These are phyloP conservation scores for Zymoseptoria pseudotritici DNA, from an alignment of 2,329 filamentous ascomycete genomes.

Conservation along the genomic window DNA sequence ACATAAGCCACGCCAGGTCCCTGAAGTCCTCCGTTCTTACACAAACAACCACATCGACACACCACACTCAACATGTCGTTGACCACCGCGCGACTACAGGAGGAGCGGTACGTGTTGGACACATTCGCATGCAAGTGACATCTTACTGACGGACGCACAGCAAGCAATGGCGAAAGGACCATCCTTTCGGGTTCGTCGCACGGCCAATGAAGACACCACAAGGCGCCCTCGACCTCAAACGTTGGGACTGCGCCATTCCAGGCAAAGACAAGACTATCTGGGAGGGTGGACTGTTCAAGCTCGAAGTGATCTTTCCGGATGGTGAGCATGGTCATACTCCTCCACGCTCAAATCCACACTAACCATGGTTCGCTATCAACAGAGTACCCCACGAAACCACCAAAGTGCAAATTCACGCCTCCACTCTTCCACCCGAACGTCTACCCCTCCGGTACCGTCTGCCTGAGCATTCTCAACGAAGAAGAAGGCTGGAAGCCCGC, in stretches of 20 bases:
- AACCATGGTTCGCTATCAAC: conserved; percentile 4
- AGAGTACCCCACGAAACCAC: conserved; percentile 98
- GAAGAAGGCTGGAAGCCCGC: conserved; percentile 98
- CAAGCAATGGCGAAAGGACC: conserved; percentile 94
- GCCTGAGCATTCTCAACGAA: conserved; percentile 93
- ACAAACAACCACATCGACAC: conserved; percentile 1
- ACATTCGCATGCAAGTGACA: not conserved
- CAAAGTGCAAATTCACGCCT: conserved; percentile 96
- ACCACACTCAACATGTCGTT: conserved; percentile 59
- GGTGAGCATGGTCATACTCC: conserved; percentile 57
- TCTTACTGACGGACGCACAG: conserved; percentile 39
- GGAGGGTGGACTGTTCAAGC: conserved; percentile 95
- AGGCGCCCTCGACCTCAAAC: conserved; percentile 83
- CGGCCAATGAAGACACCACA: conserved; percentile 72
- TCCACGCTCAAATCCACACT: too few species aligned
- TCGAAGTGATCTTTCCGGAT: conserved; percentile 87
- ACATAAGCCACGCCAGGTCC: not conserved
- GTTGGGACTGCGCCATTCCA: conserved; percentile 93
- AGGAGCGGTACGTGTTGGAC: conserved; percentile 62
- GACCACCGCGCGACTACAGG: conserved; percentile 78
- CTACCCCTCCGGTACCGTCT: conserved; percentile 95
- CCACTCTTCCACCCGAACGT: conserved; percentile 98
- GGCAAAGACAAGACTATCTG: conserved; percentile 96
- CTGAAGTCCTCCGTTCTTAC: not conserved
- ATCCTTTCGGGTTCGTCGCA: conserved; percentile 96